Conservation (phyloP, 2,329 filamentous ascomycete species). For the Colletotrichum navitas region DNA sequence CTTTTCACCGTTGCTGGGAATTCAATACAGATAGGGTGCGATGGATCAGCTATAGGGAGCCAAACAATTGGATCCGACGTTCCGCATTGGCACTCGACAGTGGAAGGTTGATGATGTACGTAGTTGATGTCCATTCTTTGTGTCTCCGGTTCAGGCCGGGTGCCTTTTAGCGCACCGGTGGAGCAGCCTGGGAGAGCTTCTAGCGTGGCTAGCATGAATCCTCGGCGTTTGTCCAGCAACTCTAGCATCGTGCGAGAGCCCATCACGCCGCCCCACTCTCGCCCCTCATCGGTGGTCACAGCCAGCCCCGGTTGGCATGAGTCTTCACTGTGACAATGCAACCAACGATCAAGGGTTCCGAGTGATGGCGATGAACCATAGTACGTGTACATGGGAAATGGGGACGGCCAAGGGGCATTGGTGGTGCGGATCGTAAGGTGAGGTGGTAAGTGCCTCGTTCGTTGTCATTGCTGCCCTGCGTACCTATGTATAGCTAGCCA, state of each 20-base stretch:
- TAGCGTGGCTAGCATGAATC: conserved; percentile 13
- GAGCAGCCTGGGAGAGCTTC: conserved; percentile 20
- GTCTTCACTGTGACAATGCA: neutral
- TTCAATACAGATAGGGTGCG: neutral
- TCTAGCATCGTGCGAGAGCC: neutral
- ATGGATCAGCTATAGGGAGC: neutral
- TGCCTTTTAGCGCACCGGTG: conserved; percentile 12
- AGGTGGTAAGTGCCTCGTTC: conserved; percentile 5
- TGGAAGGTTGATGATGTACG: neutral
- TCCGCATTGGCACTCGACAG: neutral
- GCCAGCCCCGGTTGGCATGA: neutral
- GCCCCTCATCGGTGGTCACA: conserved; percentile 5
- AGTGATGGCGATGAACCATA: neutral
- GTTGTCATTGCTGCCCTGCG: conserved; percentile 17
- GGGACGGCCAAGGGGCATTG: neutral
- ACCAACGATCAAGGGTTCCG: conserved; percentile 14
- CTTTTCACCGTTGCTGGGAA: neutral
- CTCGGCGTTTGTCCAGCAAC: conserved; percentile 4
- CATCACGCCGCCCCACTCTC: neutral
- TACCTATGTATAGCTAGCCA: neutral
- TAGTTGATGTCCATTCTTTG: conserved; percentile 21
- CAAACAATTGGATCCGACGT: neutral
- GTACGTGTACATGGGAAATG: neutral
- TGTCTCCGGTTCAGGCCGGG: conserved; percentile 38
- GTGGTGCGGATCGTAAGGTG: neutral